Evolutionary conservation across 345 rosid species (phyloP).

Genomic region (Camelina sativa): DNA sequence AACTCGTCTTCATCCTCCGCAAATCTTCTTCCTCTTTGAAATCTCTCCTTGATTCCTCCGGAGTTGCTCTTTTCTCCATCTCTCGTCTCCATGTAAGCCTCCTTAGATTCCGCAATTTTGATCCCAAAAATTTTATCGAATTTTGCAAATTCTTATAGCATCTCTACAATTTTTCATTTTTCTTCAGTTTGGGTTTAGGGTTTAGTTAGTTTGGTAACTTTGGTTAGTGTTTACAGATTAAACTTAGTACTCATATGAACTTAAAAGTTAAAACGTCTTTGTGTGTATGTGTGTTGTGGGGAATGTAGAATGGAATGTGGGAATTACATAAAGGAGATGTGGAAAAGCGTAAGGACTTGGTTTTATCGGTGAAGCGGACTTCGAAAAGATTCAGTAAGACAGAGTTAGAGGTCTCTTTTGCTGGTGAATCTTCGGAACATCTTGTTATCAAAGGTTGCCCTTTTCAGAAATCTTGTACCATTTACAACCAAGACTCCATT

Average conservation of each 20-base stretch:
- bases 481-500: slow-evolving; percentile 62
- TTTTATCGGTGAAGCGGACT: slow-evolving; percentile 61
- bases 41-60: slow-evolving; percentile 55
- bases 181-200: background rate
- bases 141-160: background rate
- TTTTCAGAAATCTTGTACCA: slow-evolving; percentile 83
- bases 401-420: slow-evolving; percentile 66
- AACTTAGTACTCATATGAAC: background rate
- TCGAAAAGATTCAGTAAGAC: slow-evolving; percentile 52
- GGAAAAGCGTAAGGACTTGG: slow-evolving; percentile 51
- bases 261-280: background rate
- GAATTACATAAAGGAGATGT: slow-evolving; percentile 59
- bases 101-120: background rate
- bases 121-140: background rate
- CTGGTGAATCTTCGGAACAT: slow-evolving; percentile 40
- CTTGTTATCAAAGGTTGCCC: slow-evolving; percentile 69
- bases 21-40: slow-evolving; percentile 44
- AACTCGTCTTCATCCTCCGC: slow-evolving; percentile 52
- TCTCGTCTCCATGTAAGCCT: slow-evolving; percentile 55
- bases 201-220: background rate
- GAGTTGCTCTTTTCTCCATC: slow-evolving; percentile 57
- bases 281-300: slow-evolving; percentile 20
- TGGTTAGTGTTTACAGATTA: slow-evolving; percentile 11
- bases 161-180: background rate
- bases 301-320: slow-evolving; percentile 70